These are phyloP conservation scores for Kondoa subrosea DNA, from an alignment of 768 basidiomycete species.

Conservation along the genomic window DNA sequence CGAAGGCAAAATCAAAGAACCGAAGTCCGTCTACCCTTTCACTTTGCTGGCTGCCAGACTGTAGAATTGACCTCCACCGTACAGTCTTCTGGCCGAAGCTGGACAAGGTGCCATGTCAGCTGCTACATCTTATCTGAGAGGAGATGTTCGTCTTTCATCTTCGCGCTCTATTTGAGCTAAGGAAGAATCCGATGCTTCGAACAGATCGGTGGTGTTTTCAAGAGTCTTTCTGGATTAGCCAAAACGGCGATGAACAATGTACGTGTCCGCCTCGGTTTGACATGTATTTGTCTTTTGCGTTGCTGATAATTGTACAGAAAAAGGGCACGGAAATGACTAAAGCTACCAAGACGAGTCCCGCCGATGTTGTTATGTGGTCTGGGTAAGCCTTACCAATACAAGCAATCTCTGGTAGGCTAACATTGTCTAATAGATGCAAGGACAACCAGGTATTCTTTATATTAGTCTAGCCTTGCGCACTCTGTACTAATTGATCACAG, in stretches of 20 bases:
- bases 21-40: constrained; percentile 25
- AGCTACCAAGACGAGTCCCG: constrained; percentile 46
- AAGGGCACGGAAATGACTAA: constrained; percentile 34
- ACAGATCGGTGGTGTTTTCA: constrained; percentile 51
- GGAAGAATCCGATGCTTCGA: neutral
- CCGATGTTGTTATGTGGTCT: constrained; percentile 29
- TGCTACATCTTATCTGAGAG: constrained; percentile 54
- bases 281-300: constrained; percentile 38
- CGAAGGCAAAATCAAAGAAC: constrained; percentile 26
- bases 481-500: constrained; percentile 20
- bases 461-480: neutral
- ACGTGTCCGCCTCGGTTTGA: neutral
- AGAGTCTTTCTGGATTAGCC: constrained; percentile 53
- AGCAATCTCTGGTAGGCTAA: neutral
- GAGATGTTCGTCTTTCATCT: constrained; percentile 37
- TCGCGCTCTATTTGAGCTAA: neutral
- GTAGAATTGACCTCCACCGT: neutral
- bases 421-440: constrained; percentile 31
- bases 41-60: neutral
- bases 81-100: constrained; percentile 46
- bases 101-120: constrained; percentile 71
- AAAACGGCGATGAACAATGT: constrained; percentile 54
- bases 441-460: constrained; percentile 35
- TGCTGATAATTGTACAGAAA: constrained; percentile 46
- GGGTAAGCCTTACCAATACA: constrained; percentile 12